Base-by-base conservation (phyloP, 2,329 filamentous ascomycete species). In the Colletotrichum camelliae region DNA sequence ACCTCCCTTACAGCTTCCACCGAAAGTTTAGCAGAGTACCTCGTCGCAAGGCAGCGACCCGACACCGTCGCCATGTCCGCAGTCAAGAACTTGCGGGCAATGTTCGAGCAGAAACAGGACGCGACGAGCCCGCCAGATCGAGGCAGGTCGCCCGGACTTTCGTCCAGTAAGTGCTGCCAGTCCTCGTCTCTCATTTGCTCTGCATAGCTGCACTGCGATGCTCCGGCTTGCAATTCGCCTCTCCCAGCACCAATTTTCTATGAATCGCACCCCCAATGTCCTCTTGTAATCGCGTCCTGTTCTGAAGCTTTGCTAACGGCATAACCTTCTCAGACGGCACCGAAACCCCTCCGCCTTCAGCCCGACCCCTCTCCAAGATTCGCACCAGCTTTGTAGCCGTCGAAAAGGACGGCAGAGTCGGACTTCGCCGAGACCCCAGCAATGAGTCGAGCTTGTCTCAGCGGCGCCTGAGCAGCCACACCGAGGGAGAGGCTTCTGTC, bases 361-460 rank as follows among this genome's bases (percentile, higher is more conserved):
- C 91, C 37, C 88, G 93, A 80, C 94, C 92, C 29, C 89, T 95
- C 55, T 95, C 94, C 77, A 95, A 94, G 84, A 92, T 96, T 58
- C 91, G 94, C 78, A 94, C 94, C 48, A 94, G 88, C 82, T 96
- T 96, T 82, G 90, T 96, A 68, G 91, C 93, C 21, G 90, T 96
- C 61, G 93, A 95, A 81, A 91, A 91, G 77, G 89, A 91, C 84
- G 90, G 91, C 70, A 86, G 88, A 60, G 85, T 92, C 78, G 90
- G 90, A 61, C 83, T 92, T 35, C 87, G 85, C 80, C 83, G 86
- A 74, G 85, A 88, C 57, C 82, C 81, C 29, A 89, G 87, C 77
- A 81, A 83, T 55, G 87, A 88, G 31, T 88, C 87, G 0, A 81
- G 83, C 72, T 75, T 83, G 37, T 86, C 85, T 12, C 81, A 82